phyloP scores from a whole-genome alignment of 805 yeast genomes.

The Kregervanrija fluxuum region DNA sequence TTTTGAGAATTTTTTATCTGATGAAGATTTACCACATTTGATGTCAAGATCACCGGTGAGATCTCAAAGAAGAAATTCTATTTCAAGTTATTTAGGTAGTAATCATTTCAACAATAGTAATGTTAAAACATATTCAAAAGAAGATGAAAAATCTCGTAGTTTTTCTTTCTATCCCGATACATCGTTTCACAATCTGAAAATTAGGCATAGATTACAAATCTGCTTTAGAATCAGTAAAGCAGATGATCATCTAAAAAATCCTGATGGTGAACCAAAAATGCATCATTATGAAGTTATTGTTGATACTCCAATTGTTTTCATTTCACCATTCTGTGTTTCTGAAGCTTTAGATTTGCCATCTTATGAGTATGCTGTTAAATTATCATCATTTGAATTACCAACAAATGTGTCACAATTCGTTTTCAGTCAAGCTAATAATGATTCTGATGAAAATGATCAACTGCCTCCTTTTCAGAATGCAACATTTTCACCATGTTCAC shows the following conservation, averaged over 20 bases:
- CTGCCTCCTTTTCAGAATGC: constrained; percentile 68
- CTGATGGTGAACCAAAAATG: constrained; percentile 34
- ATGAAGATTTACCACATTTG: not conserved
- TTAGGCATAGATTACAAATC: constrained; percentile 63
- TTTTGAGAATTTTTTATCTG: constrained; percentile 8
- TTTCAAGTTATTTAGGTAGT: constrained; percentile 1
- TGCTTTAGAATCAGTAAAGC: constrained; percentile 62
- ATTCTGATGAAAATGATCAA: constrained; percentile 12
- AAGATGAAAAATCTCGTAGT: constrained; percentile 12
- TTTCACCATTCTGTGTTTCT: constrained; percentile 34
- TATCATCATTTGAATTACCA: constrained; percentile 12
- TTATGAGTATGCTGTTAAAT: constrained; percentile 26
- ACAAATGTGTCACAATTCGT: constrained; percentile 5
- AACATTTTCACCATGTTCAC: constrained; percentile 39
- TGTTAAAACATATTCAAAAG: constrained; percentile 8
- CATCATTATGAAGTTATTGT: constrained; percentile 78
- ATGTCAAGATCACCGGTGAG: constrained; percentile 1
- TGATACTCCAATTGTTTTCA: constrained; percentile 61
- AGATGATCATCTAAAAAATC: constrained; percentile 33
- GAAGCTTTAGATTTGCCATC: constrained; percentile 33
- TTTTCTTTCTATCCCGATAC: constrained; percentile 51
- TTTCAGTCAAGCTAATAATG: constrained; percentile 8
- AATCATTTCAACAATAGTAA: not conserved
- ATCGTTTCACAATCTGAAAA: constrained; percentile 53
- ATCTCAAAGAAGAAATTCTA: constrained; percentile 12